These are phyloP conservation scores for Rauvolfia tetraphylla DNA, from an alignment of 257 asterid genomes.

Conservation along the genomic window DNA sequence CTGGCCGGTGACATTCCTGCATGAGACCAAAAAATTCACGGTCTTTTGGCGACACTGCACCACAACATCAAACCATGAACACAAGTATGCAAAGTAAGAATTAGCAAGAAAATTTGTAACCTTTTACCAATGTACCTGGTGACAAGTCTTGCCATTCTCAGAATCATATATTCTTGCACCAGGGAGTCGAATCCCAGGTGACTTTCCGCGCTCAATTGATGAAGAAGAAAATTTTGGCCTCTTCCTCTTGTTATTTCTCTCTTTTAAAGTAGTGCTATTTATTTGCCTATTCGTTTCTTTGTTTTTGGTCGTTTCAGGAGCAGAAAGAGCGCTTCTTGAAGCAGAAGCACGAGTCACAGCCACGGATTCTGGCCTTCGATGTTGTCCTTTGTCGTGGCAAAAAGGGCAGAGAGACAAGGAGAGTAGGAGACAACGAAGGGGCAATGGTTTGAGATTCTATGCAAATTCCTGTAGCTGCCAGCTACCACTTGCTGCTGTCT, in stretches of 20 bases:
- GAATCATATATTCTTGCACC: constrained; percentile 19
- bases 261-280: neutral
- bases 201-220: neutral
- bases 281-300: neutral
- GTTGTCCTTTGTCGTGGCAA: neutral
- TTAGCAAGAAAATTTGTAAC: neutral
- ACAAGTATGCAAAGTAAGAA: neutral
- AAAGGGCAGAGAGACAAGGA: neutral
- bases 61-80: neutral
- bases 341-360: constrained; percentile 8
- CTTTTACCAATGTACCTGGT: constrained; percentile 17
- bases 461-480: neutral
- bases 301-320: neutral
- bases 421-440: too few relatives aligned
- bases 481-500: neutral
- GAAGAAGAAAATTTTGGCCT: neutral
- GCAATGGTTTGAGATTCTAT: neutral
- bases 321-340: neutral
- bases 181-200: constrained; percentile 15
- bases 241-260: neutral
- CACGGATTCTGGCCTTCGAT: neutral
- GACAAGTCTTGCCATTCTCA: constrained; percentile 24
- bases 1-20: constrained; percentile 10
- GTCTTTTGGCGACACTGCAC: constrained; percentile 28
- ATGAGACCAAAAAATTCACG: constrained; percentile 8